These are phyloP conservation scores for Trichophyton rubrum DNA, from an alignment of 2,329 filamentous ascomycete genomes.

Conservation along the genomic window DNA sequence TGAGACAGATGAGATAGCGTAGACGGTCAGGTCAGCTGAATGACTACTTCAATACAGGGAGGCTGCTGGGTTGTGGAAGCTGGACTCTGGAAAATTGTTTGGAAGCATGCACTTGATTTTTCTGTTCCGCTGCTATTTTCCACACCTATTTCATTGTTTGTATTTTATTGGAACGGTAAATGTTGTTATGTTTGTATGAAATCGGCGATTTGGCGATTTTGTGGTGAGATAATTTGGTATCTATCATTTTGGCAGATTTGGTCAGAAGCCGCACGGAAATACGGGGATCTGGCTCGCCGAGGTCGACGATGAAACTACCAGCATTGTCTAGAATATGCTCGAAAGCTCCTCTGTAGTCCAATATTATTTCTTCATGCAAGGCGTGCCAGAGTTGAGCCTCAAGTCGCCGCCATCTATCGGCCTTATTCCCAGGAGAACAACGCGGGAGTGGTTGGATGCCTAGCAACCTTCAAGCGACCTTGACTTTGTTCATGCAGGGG, in stretches of 20 bases:
- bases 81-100: background rate
- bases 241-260: background rate
- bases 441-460: slow-evolving; percentile 1
- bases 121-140: background rate
- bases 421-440: background rate
- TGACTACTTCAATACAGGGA: background rate
- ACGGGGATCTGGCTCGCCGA: background rate
- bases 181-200: background rate
- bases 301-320: background rate
- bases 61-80: background rate
- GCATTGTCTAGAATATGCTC: background rate
- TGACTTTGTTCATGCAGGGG: background rate
- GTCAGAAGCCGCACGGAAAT: no score
- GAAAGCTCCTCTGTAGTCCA: background rate
- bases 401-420: background rate
- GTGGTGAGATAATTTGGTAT: background rate
- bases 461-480: background rate
- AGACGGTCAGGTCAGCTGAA: background rate
- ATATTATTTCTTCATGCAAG: background rate
- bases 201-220: background rate
- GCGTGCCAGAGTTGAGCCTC: background rate
- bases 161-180: background rate
- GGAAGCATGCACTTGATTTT: background rate
- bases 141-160: background rate
- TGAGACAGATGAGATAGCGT: slow-evolving; percentile 32